Conservation (phyloP, 345 rosid genomes). For the Corchorus olitorius region DNA sequence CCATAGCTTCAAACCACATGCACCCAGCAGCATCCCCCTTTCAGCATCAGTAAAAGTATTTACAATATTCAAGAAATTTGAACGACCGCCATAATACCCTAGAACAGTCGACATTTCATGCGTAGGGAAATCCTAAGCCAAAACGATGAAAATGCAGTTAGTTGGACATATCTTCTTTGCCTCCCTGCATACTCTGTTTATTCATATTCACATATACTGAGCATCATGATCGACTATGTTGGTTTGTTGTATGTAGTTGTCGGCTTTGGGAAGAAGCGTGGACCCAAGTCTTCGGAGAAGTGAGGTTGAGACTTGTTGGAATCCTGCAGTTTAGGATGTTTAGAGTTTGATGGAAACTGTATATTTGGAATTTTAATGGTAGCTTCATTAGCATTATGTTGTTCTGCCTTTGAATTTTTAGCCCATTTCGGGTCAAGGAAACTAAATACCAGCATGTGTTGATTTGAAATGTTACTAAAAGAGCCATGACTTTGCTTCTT, state of each 20-base stretch:
- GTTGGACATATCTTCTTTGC: too few species aligned
- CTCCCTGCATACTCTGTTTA: too few species aligned
- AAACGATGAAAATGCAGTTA: too few species aligned
- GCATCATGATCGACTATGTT: too few species aligned
- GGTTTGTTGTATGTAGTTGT: constrained; percentile 38
- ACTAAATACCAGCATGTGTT: too few species aligned
- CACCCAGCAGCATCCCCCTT: too few species aligned
- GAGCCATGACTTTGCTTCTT: background rate
- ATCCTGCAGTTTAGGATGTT: background rate
- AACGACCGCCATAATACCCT: too few species aligned
- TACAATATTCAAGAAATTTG: too few species aligned
- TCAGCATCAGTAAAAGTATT: too few species aligned
- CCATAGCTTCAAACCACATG: too few species aligned
- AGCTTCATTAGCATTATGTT: background rate
- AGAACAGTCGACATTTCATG: too few species aligned
- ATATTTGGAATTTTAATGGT: background rate
- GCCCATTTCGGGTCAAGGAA: background rate
- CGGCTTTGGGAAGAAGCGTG: constrained; percentile 53
- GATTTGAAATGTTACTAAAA: background rate
- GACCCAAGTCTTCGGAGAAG: constrained; percentile 56
- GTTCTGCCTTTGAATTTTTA: background rate
- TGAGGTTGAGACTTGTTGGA: constrained; percentile 13
- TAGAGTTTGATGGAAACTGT: background rate
- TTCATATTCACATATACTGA: background rate
- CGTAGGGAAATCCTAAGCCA: too few species aligned